These are phyloP conservation scores for Haematococcus lacustris DNA, from an alignment of 139 green algal genomes.

Conservation along the genomic window DNA sequence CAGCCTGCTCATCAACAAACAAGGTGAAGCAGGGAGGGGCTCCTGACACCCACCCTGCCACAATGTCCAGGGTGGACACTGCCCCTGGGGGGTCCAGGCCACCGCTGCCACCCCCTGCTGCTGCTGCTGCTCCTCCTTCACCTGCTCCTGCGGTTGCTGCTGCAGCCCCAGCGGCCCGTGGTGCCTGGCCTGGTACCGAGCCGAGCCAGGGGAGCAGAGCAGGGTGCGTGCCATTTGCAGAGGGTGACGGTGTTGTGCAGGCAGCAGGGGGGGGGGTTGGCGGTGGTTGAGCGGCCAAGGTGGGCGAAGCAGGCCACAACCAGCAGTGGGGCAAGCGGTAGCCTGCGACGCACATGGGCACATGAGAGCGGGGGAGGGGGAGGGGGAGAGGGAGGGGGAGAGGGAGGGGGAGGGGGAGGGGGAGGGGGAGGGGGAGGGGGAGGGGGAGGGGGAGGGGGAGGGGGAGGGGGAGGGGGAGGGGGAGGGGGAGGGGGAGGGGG, in stretches of 20 bases:
- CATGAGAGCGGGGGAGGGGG: conserved; percentile 25
- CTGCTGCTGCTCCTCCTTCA: neutral
- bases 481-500: no score
- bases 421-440: neutral
- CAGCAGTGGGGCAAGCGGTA: conserved; percentile 58
- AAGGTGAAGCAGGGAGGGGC: neutral
- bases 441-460: no score
- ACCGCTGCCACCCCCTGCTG: neutral
- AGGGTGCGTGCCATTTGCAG: neutral
- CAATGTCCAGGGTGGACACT: neutral
- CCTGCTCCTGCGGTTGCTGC: neutral
- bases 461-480: no score
- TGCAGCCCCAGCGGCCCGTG: neutral
- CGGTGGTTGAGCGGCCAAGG: neutral
- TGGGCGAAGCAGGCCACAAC: conserved; percentile 12
- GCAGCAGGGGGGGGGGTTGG: neutral
- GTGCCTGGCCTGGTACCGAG: neutral
- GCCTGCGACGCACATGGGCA: conserved; percentile 38
- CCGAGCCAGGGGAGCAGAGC: neutral
- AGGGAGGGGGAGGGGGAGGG: neutral
- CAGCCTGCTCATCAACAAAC: neutral
- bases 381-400: neutral
- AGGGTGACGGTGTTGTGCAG: neutral
- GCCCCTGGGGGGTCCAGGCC: neutral
- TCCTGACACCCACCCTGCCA: neutral